Conservation (phyloP, 768 basidiomycete species). For the Chalciporus sphaerocephalus region DNA sequence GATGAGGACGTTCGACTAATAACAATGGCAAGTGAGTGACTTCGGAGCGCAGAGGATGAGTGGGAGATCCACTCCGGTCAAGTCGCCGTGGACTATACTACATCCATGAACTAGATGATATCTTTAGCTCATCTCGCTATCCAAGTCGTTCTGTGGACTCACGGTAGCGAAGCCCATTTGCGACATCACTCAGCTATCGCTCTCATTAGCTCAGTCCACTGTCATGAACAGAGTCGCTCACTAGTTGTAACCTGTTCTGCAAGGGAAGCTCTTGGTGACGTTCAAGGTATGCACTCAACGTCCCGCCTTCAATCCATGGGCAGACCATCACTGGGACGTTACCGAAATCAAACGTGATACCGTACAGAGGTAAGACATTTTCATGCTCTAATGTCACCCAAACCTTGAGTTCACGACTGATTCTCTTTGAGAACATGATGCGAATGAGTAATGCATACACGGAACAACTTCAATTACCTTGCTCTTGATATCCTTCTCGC, state of each 20-base stretch:
- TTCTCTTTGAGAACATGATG: constrained; percentile 3
- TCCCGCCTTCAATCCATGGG: constrained; percentile 33
- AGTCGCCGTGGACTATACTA: constrained; percentile 41
- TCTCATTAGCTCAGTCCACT: constrained; percentile 1
- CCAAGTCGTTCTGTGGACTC: not conserved
- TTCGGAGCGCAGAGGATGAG: not conserved
- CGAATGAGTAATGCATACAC: not conserved
- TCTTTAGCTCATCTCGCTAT: not conserved
- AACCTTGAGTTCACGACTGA: constrained; percentile 15
- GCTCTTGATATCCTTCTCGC: constrained; percentile 5
- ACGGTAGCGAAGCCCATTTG: constrained; percentile 22
- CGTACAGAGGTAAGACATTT: constrained; percentile 27
- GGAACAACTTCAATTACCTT: constrained; percentile 6
- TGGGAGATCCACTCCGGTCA: constrained; percentile 36
- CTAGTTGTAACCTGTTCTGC: constrained; percentile 9
- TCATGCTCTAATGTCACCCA: constrained; percentile 29
- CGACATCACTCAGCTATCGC: constrained; percentile 16
- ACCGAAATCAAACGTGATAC: constrained; percentile 29
- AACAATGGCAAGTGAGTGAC: not conserved
- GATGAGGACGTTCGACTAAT: constrained; percentile 36
- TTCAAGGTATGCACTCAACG: constrained; percentile 22
- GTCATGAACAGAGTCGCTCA: constrained; percentile 7
- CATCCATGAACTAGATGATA: constrained; percentile 13
- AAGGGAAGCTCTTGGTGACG: constrained; percentile 6
- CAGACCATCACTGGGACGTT: constrained; percentile 31